These are phyloP conservation scores for Mucor piriformis DNA, from an alignment of 371 early-diverging fungal species.

Conservation along the genomic window DNA sequence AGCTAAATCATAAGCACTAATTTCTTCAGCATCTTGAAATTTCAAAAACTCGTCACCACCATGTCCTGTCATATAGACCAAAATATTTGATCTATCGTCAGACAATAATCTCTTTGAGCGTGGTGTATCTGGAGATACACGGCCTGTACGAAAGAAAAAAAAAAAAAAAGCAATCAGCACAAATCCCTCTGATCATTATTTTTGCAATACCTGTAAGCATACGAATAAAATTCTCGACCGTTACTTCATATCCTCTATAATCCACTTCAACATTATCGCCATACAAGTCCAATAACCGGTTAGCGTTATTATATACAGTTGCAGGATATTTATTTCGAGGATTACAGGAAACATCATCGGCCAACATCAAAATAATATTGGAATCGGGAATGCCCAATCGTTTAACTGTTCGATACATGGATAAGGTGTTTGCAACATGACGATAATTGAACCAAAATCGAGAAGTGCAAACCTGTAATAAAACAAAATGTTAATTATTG, in stretches of 20 bases:
- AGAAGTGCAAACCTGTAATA: slow-evolving; percentile 83
- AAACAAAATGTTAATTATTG: not conserved
- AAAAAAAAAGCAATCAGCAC: not conserved
- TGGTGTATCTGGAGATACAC: slow-evolving; percentile 77
- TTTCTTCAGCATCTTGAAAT: slow-evolving; percentile 97
- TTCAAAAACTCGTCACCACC: slow-evolving; percentile 98
- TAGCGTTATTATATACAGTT: slow-evolving; percentile 90
- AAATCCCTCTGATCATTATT: slow-evolving; percentile 26
- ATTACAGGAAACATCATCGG: slow-evolving; percentile 97
- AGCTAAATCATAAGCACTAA: slow-evolving; percentile 90
- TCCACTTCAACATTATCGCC: slow-evolving; percentile 96
- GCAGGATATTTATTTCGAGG: slow-evolving; percentile 91
- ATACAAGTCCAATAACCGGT: slow-evolving; percentile 82
- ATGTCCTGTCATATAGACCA: slow-evolving; percentile 98
- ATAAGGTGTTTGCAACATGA: slow-evolving; percentile 94
- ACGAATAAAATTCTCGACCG: slow-evolving; percentile 95
- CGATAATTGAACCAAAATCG: slow-evolving; percentile 98
- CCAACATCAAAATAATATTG: slow-evolving; percentile 96
- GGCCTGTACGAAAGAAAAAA: slow-evolving; percentile 46
- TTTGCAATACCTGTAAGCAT: slow-evolving; percentile 78
- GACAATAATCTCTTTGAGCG: slow-evolving; percentile 91
- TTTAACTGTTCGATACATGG: slow-evolving; percentile 97
- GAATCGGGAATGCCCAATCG: slow-evolving; percentile 97
- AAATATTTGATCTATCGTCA: slow-evolving; percentile 92
- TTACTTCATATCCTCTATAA: slow-evolving; percentile 97